These are phyloP conservation scores for Aspergillus awamori DNA, from an alignment of 2,329 filamentous ascomycete species.

Conservation along the genomic window DNA sequence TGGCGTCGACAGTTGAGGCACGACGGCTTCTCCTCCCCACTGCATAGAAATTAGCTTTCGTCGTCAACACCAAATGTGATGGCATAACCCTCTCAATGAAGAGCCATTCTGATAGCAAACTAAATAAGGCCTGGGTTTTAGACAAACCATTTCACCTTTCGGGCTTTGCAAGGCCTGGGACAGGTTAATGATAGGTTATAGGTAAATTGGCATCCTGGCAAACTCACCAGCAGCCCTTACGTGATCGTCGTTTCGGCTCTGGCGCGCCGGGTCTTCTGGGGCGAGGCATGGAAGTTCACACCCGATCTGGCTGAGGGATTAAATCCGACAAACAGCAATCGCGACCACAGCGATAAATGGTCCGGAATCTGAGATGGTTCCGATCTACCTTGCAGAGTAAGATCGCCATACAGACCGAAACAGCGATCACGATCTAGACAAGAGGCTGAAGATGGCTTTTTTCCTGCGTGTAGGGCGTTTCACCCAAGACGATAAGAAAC, in stretches of 20 bases:
- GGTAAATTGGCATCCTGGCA: conserved; percentile 13
- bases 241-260: conserved; percentile 67
- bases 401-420: conserved; percentile 31
- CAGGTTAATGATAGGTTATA: conserved; percentile 2
- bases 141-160: conserved; percentile 73
- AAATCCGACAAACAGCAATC: conserved; percentile 17
- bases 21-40: conserved; percentile 72
- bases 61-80: not conserved
- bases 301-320: conserved; percentile 20
- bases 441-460: conserved; percentile 21
- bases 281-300: conserved; percentile 58
- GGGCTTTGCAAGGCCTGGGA: conserved; percentile 73
- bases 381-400: conserved; percentile 23
- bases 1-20: conserved; percentile 74
- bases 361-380: conserved; percentile 26
- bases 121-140: not conserved
- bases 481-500: conserved; percentile 39
- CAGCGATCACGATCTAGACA: conserved; percentile 16
- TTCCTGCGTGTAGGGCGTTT: conserved; percentile 32
- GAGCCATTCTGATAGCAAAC: not conserved
- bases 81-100: not conserved
- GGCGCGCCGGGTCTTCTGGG: conserved; percentile 65
- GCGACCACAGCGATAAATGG: conserved; percentile 22
- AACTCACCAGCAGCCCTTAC: conserved; percentile 68
- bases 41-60: conserved; percentile 31